These are phyloP conservation scores for Aspergillus conjunctus DNA, from an alignment of 495 filamentous ascomycete species.

Conservation along the genomic window DNA sequence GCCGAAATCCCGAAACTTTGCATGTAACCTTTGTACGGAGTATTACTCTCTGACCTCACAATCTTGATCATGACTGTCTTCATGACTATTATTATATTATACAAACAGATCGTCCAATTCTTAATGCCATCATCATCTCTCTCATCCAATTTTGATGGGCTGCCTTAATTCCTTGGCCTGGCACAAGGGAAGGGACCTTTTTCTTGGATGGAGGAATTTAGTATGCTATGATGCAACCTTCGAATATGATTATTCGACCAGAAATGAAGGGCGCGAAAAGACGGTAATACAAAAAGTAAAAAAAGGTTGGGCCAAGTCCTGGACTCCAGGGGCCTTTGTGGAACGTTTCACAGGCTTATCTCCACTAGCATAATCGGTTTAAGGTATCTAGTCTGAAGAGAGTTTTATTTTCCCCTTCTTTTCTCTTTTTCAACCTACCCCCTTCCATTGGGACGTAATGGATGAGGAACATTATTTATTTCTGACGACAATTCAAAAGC, in stretches of 20 bases:
- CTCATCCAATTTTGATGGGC: not conserved
- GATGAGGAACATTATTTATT: not conserved
- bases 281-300: conserved; percentile 9
- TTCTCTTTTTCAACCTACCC: not conserved
- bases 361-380: conserved; percentile 46
- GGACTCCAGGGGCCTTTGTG: conserved; percentile 31
- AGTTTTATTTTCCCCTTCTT: conserved; percentile 10
- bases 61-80: not conserved
- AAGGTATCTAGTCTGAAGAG: conserved; percentile 16
- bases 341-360: conserved; percentile 52
- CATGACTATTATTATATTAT: not conserved
- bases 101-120: not conserved
- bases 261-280: not conserved
- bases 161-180: not conserved
- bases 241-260: conserved; percentile 19
- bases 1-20: conserved; percentile 4
- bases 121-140: not conserved
- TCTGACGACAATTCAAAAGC: too few relatives aligned
- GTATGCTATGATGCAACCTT: conserved; percentile 21
- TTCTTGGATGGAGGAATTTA: not conserved
- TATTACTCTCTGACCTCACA: not conserved
- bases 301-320: not conserved
- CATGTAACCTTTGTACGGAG: not conserved
- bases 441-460: conserved; percentile 2
- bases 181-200: not conserved